Percentiles rank a stretch among this genome's conserved stretches.
These are phyloP conservation scores for Candolleomyces eurysporus DNA, from an alignment of 768 basidiomycete species.

Conservation along the genomic window DNA sequence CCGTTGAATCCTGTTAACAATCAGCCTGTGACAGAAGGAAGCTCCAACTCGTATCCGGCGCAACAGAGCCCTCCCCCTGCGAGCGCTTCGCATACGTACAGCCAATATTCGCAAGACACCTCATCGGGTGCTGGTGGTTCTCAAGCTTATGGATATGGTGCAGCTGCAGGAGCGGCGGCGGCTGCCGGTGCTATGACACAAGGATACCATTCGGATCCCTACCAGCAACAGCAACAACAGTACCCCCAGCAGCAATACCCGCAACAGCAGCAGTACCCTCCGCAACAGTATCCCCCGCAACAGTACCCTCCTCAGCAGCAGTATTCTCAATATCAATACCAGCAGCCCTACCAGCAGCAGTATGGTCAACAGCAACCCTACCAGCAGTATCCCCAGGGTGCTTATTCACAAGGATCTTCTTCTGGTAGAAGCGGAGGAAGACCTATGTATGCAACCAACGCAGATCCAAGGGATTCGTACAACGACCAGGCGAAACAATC, in stretches of 20 bases:
- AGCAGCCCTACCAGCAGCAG: background rate
- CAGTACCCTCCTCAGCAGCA: constrained; percentile 1
- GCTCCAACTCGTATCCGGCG: background rate
- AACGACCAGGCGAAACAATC: background rate
- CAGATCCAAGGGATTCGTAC: background rate
- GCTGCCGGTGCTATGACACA: constrained; percentile 1
- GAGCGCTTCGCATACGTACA: no score
- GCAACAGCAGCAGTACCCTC: background rate
- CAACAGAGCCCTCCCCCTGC: no score
- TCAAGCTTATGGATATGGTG: background rate
- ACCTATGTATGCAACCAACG: constrained; percentile 6
- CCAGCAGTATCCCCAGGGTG: background rate
- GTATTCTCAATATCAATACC: background rate
- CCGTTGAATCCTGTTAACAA: constrained; percentile 2
- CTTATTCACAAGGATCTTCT: background rate
- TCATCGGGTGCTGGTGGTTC: background rate
- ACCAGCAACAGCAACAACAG: constrained; percentile 1
- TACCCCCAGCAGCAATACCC: background rate
- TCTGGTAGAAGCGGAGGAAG: background rate
- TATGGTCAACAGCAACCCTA: constrained; percentile 4
- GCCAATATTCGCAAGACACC: background rate
- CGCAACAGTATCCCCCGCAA: background rate
- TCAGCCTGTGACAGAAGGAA: background rate
- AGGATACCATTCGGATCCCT: background rate
- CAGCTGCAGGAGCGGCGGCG: background rate